A percentile compares a stretch with the other conserved stretches of the same genome.
Conservation (phyloP, 2,329 filamentous ascomycete species). For the Botrytis pseudocinerea region DNA sequence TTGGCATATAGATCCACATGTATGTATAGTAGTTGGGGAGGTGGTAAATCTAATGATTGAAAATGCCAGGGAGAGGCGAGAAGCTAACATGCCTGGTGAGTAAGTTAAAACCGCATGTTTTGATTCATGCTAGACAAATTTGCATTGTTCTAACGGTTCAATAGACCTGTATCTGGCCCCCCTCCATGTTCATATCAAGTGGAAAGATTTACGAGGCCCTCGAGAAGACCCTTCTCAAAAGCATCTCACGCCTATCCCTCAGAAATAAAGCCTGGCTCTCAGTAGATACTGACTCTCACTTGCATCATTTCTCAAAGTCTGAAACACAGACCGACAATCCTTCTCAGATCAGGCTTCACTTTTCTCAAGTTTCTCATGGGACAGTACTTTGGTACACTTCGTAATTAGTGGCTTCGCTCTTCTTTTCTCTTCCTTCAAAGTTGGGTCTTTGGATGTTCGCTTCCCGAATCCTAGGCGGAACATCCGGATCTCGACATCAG, state of each 20-base stretch:
- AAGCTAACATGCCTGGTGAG: conserved; percentile 2
- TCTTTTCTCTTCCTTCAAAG: neutral
- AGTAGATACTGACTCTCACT: neutral
- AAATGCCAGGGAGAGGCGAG: neutral
- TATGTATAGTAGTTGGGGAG: neutral
- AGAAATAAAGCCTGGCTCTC: neutral
- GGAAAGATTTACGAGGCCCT: neutral
- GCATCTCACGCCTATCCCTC: neutral
- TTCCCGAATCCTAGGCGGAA: conserved; percentile 15
- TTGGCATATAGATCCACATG: neutral
- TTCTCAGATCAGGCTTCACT: conserved; percentile 12
- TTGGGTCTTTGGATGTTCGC: conserved; percentile 6
- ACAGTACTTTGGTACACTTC: neutral
- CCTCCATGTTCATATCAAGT: neutral
- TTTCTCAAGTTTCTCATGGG: conserved; percentile 13
- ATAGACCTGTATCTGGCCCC: conserved; percentile 7
- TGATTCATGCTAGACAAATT: conserved; percentile 16
- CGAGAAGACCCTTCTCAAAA: neutral
- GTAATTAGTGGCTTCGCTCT: conserved; percentile 14
- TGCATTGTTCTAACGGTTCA: neutral
- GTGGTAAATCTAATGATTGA: neutral
- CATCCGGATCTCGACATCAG: conserved; percentile 13
- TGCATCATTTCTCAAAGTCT: neutral
- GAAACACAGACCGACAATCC: conserved; percentile 15
- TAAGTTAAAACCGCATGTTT: conserved; percentile 7